Percentiles rank a stretch among this genome's conserved stretches.
These are phyloP conservation scores for Alternaria arborescens DNA, from an alignment of 2,329 filamentous ascomycete genomes.

Conservation along the genomic window DNA sequence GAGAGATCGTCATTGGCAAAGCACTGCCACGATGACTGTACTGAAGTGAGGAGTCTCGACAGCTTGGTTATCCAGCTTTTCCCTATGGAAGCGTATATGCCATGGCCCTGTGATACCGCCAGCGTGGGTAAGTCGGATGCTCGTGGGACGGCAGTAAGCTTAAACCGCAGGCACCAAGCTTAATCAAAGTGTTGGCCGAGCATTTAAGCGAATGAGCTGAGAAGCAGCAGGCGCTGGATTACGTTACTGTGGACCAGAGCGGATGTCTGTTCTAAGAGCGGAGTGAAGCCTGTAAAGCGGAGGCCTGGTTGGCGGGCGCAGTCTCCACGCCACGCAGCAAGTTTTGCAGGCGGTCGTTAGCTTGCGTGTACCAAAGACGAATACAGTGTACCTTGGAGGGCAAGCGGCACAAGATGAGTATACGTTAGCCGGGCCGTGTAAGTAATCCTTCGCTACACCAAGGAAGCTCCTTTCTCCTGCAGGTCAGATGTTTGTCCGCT, in stretches of 20 bases:
- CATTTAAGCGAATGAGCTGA: slow-evolving; percentile 33
- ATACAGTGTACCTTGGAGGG: background rate
- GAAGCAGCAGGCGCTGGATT: slow-evolving; percentile 30
- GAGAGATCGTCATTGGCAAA: background rate
- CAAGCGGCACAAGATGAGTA: background rate
- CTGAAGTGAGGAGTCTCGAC: background rate
- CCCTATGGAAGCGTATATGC: slow-evolving; percentile 15
- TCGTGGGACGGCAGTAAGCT: slow-evolving; percentile 46
- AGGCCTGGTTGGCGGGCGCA: slow-evolving; percentile 14
- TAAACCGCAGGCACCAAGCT: slow-evolving; percentile 44
- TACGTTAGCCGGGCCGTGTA: background rate
- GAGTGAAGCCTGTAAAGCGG: slow-evolving; percentile 8
- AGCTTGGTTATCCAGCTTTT: slow-evolving; percentile 7
- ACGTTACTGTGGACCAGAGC: slow-evolving; percentile 46
- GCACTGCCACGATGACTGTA: slow-evolving; percentile 3
- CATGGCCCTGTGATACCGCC: slow-evolving; percentile 30
- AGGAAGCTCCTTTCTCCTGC: slow-evolving; percentile 1
- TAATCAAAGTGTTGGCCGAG: slow-evolving; percentile 36
- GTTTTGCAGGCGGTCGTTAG: slow-evolving; percentile 9
- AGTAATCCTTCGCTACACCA: background rate
- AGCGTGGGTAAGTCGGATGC: slow-evolving; percentile 39
- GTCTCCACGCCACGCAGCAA: slow-evolving; percentile 28
- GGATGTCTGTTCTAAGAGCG: slow-evolving; percentile 34
- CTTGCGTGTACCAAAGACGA: background rate
- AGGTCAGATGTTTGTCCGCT: slow-evolving; percentile 4